These are phyloP conservation scores for Sphaerulina populicola DNA, from an alignment of 2,329 filamentous ascomycete species.

Conservation along the genomic window DNA sequence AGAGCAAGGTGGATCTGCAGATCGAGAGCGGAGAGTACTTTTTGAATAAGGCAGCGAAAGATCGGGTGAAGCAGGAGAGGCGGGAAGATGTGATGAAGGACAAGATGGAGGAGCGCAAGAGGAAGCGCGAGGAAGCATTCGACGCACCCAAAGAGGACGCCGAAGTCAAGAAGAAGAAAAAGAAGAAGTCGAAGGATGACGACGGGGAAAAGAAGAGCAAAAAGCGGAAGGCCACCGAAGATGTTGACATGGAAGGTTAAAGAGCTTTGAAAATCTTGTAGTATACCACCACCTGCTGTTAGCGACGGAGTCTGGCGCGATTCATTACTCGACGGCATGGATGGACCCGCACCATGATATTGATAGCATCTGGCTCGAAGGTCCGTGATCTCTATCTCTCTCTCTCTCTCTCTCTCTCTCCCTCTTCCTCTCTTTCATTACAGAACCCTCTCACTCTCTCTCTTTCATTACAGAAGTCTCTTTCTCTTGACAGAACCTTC, in stretches of 20 bases:
- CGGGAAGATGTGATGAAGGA: conserved; percentile 74
- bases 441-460: too few relatives aligned
- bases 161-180: conserved; percentile 39
- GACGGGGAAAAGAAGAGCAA: conserved; percentile 41
- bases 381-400: too few relatives aligned
- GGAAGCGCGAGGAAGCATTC: conserved; percentile 77
- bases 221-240: conserved; percentile 29
- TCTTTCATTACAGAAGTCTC: too few relatives aligned
- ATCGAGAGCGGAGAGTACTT: conserved; percentile 98
- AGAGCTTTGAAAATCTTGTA: neutral
- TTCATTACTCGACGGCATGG: neutral
- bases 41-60: conserved; percentile 83
- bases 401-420: too few relatives aligned
- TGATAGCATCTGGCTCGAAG: neutral
- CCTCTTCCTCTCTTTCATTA: too few relatives aligned
- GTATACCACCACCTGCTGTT: conserved; percentile 1
- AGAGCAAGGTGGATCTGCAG: conserved; percentile 97
- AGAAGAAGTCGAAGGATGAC: conserved; percentile 47
- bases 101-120: conserved; percentile 81
- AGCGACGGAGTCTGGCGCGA: conserved; percentile 8
- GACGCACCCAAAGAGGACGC: conserved; percentile 72
- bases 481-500: too few relatives aligned
- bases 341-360: neutral
- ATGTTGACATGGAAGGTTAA: conserved; percentile 26
- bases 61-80: conserved; percentile 69